A percentile compares a stretch with the other conserved stretches of the same genome.
Conservation (phyloP, 2,329 filamentous ascomycete species). For the Pyrenophora graminea region DNA sequence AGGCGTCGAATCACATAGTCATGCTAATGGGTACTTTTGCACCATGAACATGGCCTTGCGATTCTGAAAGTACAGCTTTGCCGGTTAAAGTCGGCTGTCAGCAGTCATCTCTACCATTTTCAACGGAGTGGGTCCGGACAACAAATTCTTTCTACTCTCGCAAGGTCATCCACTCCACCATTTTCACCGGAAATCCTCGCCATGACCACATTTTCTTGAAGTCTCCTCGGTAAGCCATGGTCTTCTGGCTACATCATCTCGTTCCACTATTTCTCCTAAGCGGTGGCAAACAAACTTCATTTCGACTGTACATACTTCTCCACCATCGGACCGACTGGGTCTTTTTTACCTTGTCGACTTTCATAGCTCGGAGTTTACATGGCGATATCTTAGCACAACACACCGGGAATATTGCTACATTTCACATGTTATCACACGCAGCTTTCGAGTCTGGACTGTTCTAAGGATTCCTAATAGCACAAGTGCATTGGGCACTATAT, state of each 20-base stretch:
- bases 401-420: neutral
- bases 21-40: neutral
- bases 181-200: conserved; percentile 1
- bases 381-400: conserved; percentile 2
- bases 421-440: neutral
- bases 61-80: conserved; percentile 1
- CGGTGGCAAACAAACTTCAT: neutral
- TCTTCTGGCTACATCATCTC: neutral
- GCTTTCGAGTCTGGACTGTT: neutral
- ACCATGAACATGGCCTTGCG: neutral
- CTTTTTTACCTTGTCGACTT: conserved; percentile 1
- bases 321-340: conserved; percentile 11
- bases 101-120: conserved; percentile 13
- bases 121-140: conserved; percentile 22
- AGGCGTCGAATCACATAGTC: neutral
- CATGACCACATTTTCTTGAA: neutral
- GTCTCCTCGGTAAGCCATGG: neutral
- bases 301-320: conserved; percentile 17
- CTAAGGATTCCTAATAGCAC: conserved; percentile 1
- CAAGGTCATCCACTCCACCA: conserved; percentile 11
- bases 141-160: conserved; percentile 12
- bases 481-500: conserved; percentile 1
- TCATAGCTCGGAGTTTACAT: conserved; percentile 15
- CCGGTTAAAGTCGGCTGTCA: conserved; percentile 26
- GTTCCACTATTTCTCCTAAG: neutral